These are phyloP conservation scores for Pythium angustatum DNA, from an alignment of 352 stramenopile species.

Conservation along the genomic window DNA sequence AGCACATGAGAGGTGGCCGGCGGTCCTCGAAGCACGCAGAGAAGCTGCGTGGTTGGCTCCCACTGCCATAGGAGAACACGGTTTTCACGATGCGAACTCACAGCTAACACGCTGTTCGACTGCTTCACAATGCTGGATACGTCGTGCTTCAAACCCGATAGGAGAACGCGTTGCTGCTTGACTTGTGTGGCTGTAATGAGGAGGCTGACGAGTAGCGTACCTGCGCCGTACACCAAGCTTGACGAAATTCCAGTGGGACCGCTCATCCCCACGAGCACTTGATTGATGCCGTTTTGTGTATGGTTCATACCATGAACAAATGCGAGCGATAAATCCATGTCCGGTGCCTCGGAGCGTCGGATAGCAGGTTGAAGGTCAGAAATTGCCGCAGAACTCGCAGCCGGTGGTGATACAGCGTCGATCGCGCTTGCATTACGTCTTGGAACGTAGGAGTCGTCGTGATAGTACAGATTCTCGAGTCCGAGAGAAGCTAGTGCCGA, in stretches of 20 bases:
- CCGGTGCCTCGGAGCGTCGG: conserved; percentile 44
- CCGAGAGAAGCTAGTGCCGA: not conserved
- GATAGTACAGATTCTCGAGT: conserved; percentile 25
- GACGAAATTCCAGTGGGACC: conserved; percentile 5
- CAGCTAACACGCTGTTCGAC: conserved; percentile 30
- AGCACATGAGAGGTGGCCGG: conserved; percentile 20
- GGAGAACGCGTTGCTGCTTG: conserved; percentile 34
- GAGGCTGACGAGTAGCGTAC: conserved; percentile 43
- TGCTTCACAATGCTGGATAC: conserved; percentile 59
- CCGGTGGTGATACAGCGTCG: conserved; percentile 12
- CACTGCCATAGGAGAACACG: conserved; percentile 30
- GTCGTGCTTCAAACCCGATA: conserved; percentile 44
- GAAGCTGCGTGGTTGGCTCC: conserved; percentile 18
- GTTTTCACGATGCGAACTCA: conserved; percentile 23
- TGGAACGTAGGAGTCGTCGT: conserved; percentile 23
- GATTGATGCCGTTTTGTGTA: conserved; percentile 40
- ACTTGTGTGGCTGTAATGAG: conserved; percentile 36
- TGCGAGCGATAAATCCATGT: conserved; percentile 56
- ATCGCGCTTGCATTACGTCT: conserved; percentile 10
- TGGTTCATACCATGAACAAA: conserved; percentile 59
- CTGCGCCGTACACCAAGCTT: conserved; percentile 43
- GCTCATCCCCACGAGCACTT: conserved; percentile 36
- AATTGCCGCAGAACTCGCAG: not conserved
- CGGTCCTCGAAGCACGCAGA: conserved; percentile 18
- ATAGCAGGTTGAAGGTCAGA: not conserved